Evolutionary conservation across 768 basidiomycete genomes (phyloP).

Genomic region (Lentinula raphanica): DNA sequence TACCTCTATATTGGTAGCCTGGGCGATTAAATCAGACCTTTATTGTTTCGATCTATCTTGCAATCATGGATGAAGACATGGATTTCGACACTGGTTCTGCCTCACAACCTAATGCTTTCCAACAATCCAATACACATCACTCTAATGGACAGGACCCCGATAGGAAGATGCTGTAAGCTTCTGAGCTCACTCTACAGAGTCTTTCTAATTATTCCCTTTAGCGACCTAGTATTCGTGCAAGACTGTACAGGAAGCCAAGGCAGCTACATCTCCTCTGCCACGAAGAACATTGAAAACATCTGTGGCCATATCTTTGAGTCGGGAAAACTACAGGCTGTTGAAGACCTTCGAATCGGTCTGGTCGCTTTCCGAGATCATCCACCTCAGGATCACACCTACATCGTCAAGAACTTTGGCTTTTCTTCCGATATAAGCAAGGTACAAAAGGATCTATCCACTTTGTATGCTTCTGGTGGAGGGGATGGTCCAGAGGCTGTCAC

Average conservation of each 20-base stretch:
- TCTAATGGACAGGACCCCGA: slow-evolving; percentile 23
- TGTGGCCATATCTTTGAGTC: slow-evolving; percentile 93
- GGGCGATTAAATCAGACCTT: not conserved
- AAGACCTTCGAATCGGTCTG: slow-evolving; percentile 89
- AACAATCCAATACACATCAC: not conserved
- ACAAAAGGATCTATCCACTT: slow-evolving; percentile 72
- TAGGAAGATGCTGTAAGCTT: slow-evolving; percentile 72
- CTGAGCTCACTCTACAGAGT: slow-evolving; percentile 9
- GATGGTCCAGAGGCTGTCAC: slow-evolving; percentile 98
- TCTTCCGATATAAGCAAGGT: slow-evolving; percentile 87
- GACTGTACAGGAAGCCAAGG: slow-evolving; percentile 93
- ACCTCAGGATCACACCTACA: slow-evolving; percentile 93
- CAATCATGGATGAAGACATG: slow-evolving; percentile 79
- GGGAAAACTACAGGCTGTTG: slow-evolving; percentile 78
- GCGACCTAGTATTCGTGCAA: slow-evolving; percentile 92
- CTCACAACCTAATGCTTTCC: slow-evolving; percentile 23
- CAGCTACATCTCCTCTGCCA: slow-evolving; percentile 87
- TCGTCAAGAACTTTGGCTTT: slow-evolving; percentile 92
- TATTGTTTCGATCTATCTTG: not conserved
- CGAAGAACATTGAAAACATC: slow-evolving; percentile 94
- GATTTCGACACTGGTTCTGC: slow-evolving; percentile 45
- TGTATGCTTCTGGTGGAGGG: slow-evolving; percentile 88
- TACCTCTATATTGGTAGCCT: not conserved
- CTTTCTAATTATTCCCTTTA: slow-evolving; percentile 24
- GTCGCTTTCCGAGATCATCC: slow-evolving; percentile 96